Percentiles rank a stretch among this genome's conserved stretches.
phyloP scores from a whole-genome alignment of 306 rosid species.

The Cucurbita argyrosperma region DNA sequence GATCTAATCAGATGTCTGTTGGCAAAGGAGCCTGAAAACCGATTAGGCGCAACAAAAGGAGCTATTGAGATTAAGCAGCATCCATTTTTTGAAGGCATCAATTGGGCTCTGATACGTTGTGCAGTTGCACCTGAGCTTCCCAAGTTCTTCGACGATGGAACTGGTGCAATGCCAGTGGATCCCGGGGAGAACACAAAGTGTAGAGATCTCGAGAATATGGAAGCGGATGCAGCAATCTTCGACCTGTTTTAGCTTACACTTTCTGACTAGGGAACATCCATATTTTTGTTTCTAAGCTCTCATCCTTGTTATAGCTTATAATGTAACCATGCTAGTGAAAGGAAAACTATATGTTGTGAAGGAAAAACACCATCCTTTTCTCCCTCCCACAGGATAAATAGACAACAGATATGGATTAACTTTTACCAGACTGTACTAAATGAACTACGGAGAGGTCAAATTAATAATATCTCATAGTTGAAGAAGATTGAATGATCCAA shows the following conservation, averaged over 20 bases:
- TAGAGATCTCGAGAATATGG: slow-evolving; percentile 40
- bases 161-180: slow-evolving; percentile 19
- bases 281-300: neutral
- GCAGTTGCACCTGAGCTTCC: slow-evolving; percentile 87
- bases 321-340: slow-evolving; percentile 27
- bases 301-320: slow-evolving; percentile 27
- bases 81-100: slow-evolving; percentile 84
- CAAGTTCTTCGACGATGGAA: slow-evolving; percentile 38
- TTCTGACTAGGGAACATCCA: neutral
- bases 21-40: slow-evolving; percentile 76
- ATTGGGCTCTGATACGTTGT: slow-evolving; percentile 95
- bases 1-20: slow-evolving; percentile 75
- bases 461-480: neutral
- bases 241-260: slow-evolving; percentile 50
- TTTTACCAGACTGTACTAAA: neutral
- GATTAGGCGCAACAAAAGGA: slow-evolving; percentile 84
- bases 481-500: neutral
- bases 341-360: slow-evolving; percentile 33
- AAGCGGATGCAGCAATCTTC: slow-evolving; percentile 50
- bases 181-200: slow-evolving; percentile 35
- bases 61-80: slow-evolving; percentile 93
- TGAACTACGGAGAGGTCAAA: neutral
- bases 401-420: neutral
- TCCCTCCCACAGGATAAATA: neutral
- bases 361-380: neutral